phyloP scores from a whole-genome alignment of 257 asterid species.

The Solanum rostratum region DNA sequence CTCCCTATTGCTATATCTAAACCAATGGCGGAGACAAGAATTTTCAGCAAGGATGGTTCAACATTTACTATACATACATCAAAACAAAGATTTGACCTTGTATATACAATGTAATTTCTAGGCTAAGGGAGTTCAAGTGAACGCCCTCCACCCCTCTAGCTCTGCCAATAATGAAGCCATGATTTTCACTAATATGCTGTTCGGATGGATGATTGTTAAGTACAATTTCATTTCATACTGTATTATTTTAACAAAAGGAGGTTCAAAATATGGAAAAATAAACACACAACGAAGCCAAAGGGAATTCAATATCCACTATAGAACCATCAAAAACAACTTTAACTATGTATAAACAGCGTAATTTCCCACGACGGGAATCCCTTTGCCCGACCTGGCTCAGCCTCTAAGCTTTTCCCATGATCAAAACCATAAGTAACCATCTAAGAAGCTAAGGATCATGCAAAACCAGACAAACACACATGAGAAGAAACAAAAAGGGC shows the following conservation, averaged over 20 bases:
- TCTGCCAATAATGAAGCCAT: background rate
- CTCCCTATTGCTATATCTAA: background rate
- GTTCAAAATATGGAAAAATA: background rate
- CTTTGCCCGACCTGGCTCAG: background rate
- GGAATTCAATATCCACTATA: background rate
- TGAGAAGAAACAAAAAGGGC: background rate
- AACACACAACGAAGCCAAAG: background rate
- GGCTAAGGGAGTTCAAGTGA: background rate
- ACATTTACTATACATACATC: background rate
- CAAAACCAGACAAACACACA: background rate
- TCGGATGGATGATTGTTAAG: too few species aligned
- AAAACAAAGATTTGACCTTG: background rate
- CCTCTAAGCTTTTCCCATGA: background rate
- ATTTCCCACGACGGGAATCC: background rate
- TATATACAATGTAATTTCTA: background rate
- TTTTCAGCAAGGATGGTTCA: background rate
- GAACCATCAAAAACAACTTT: background rate
- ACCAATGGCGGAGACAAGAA: background rate
- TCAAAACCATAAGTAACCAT: background rate
- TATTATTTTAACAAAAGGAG: too few species aligned
- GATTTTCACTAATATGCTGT: background rate
- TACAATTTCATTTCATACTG: too few species aligned
- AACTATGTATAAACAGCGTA: background rate
- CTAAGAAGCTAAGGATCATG: background rate
- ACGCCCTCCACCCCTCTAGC: background rate